These are phyloP conservation scores for Chrysochromulina parva DNA, from an alignment of 78 protist genomes.

Conservation along the genomic window DNA sequence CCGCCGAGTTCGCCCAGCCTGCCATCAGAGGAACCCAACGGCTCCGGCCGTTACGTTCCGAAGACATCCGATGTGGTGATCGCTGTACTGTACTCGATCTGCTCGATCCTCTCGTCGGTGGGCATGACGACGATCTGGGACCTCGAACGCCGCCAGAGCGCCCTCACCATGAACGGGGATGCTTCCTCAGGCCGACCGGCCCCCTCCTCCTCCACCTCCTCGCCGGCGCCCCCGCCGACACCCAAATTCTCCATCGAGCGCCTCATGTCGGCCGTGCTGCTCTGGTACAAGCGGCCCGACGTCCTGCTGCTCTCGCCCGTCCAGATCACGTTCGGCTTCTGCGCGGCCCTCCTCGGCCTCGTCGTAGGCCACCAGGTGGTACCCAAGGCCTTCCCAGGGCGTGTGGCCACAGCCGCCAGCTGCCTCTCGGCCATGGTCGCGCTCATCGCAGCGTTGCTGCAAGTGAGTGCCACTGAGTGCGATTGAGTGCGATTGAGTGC, in stretches of 20 bases:
- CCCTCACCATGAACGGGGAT: too few species aligned
- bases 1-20: too few species aligned
- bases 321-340: background rate
- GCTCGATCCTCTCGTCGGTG: background rate
- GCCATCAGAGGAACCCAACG: too few species aligned
- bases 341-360: background rate
- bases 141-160: background rate
- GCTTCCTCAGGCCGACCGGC: too few species aligned
- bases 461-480: background rate
- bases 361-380: background rate
- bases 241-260: background rate
- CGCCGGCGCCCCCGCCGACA: background rate
- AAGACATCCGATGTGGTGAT: background rate
- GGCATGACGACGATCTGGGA: constrained; percentile 7
- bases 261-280: too few species aligned
- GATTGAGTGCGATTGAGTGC: too few species aligned
- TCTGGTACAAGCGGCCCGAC: background rate
- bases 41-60: too few species aligned
- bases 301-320: background rate
- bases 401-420: too few species aligned
- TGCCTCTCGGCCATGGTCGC: background rate
- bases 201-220: too few species aligned
- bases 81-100: background rate
- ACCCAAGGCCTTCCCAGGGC: too few species aligned
- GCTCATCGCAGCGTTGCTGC: background rate